Percentiles rank a stretch among this genome's conserved stretches.
phyloP scores from a whole-genome alignment of 2,329 filamentous ascomycete species.

The Thermothelomyces thermophilus region DNA sequence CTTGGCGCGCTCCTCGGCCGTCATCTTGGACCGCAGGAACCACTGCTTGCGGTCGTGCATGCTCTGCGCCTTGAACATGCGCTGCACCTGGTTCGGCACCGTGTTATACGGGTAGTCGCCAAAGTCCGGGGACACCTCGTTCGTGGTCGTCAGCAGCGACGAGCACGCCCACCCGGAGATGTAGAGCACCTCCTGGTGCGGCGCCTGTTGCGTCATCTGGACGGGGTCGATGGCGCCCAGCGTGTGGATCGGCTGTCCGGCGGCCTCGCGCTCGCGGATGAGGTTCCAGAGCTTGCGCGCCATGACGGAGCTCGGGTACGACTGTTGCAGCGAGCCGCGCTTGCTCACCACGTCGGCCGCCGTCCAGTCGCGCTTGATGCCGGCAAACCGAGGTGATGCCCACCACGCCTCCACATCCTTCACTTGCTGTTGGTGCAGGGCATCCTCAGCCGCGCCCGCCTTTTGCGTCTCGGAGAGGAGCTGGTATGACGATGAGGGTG shows the following conservation, averaged over 20 bases:
- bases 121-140: conserved; percentile 96
- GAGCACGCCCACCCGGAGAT: conserved; percentile 98
- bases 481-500: conserved; percentile 75
- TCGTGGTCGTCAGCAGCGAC: conserved; percentile 83
- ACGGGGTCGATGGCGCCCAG: conserved; percentile 99
- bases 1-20: conserved; percentile 60
- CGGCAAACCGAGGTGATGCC: conserved; percentile 74
- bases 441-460: conserved; percentile 73
- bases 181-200: conserved; percentile 93
- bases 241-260: conserved; percentile 86
- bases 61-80: conserved; percentile 91
- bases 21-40: conserved; percentile 76
- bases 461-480: conserved; percentile 73
- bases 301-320: conserved; percentile 90
- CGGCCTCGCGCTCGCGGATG: conserved; percentile 67
- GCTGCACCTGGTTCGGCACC: conserved; percentile 94
- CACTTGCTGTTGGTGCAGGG: conserved; percentile 75
- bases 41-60: conserved; percentile 96
- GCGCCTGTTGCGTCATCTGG: conserved; percentile 97
- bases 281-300: conserved; percentile 90
- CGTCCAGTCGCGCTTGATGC: conserved; percentile 87
- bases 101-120: conserved; percentile 99
- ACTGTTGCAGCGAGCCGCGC: conserved; percentile 77
- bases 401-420: conserved; percentile 87
- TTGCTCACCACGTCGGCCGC: conserved; percentile 91